Evolutionary conservation across 1,284 basidiomycete species (phyloP), one percentile per base, ranked within the genome.

Genomic region (Thelephora terrestris): DNA sequence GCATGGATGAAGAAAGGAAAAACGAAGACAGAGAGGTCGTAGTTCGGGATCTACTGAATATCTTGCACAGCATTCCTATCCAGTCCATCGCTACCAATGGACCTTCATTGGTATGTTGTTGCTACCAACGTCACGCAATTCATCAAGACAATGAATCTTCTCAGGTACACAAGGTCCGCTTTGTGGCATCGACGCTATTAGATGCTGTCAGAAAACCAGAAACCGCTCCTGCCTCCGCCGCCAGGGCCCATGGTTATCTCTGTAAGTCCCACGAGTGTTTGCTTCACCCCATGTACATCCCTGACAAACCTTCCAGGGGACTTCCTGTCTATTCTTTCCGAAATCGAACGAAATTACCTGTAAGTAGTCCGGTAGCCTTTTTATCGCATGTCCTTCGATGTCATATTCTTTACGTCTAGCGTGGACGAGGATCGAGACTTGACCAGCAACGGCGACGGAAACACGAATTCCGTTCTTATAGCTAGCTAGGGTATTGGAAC

Each of bases 71-170:
- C 59, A 91, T 92, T 56, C 89, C 89, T 6, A 91, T 92, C 51
- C 88, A 91, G 63, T 88, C 85, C 21, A 91, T 92, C 57, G 89
- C 90, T 7, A 90, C 89, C 43, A 93, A 92, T 61, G 87, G 86
- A 9, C 81, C 85, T 3, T 85, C 82, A 51, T 66, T 88, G 67
- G 85, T 83, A 53, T 62, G 75, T 56, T 34, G 37, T 40, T n/a
- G 25, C 48, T 17, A 35, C 20, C 29, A 10, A 21, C 7, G 25
- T 46, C 35, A 40, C 36, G 14, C 36, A 44, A 14, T 46, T 20
- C 40, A 27, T 39, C 35, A 18, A 40, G 40, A 27, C 24, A 39
- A 49, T 40, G 46, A 50, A 38, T 46, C 20, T 25, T n/a, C 35
- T 21, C 29, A 75, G 80, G 86, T 92, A 14, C 82, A 87, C 62